Conservation (phyloP, 257 asterid species). For the Scutellaria galericulata region DNA sequence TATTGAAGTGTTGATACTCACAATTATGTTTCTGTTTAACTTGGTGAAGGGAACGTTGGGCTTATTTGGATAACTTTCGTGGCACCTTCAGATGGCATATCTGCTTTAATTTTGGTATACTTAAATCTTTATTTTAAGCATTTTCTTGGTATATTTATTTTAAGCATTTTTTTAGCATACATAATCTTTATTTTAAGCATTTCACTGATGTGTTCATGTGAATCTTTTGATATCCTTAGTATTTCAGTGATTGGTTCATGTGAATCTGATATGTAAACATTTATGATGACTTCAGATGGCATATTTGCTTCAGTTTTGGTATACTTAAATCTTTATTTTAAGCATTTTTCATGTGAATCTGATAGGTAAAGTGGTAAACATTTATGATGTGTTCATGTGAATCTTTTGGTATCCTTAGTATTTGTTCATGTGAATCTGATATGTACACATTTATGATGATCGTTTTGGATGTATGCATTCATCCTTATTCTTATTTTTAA, state of each 20-base stretch:
- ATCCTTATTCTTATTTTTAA: neutral
- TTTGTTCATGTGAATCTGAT: neutral
- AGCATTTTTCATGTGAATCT: too few species aligned
- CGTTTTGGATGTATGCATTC: constrained; percentile 13
- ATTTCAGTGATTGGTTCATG: too few species aligned
- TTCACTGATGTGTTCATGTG: constrained; percentile 4
- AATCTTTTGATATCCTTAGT: neutral
- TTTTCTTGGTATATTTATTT: constrained; percentile 19
- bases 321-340: too few species aligned
- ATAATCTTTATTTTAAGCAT: constrained; percentile 32
- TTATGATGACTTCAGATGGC: too few species aligned
- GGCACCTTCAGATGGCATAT: constrained; percentile 99
- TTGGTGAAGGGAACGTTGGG: constrained; percentile 64
- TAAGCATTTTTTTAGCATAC: constrained; percentile 62
- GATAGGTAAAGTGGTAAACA: constrained; percentile 3
- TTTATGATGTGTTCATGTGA: neutral
- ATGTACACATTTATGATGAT: constrained; percentile 14
- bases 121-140: constrained; percentile 30
- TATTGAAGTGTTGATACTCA: constrained; percentile 12
- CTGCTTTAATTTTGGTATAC: constrained; percentile 95
- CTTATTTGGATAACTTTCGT: constrained; percentile 77
- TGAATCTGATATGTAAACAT: too few species aligned
- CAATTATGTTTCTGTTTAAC: constrained; percentile 30
- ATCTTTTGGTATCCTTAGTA: too few species aligned
- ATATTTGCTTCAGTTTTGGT: too few species aligned